A percentile compares a stretch with the other conserved stretches of the same genome.
These are phyloP conservation scores for Yamadazyma sp. DNA, from an alignment of 805 yeast species.

Conservation along the genomic window DNA sequence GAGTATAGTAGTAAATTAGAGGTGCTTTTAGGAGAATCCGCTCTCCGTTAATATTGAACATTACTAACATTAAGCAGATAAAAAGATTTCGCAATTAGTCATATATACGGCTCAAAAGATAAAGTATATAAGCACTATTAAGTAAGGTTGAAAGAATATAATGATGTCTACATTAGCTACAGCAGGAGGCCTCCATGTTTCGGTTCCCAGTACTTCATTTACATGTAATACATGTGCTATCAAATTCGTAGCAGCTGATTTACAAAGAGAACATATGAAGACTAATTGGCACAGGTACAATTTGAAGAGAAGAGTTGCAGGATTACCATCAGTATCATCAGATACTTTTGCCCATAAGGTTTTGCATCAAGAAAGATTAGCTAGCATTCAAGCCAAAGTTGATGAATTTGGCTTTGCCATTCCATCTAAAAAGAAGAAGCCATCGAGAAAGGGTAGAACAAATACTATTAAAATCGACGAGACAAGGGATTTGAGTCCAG, in stretches of 20 bases:
- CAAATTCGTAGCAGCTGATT: slow-evolving; percentile 34
- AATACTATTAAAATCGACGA: slow-evolving; percentile 11
- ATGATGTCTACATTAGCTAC: not conserved
- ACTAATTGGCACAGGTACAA: slow-evolving; percentile 47
- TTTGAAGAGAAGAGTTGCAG: slow-evolving; percentile 44
- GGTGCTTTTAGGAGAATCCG: too few species aligned
- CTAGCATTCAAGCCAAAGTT: slow-evolving; percentile 27
- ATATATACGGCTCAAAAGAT: too few species aligned
- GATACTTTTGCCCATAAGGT: slow-evolving; percentile 72
- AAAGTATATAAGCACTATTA: too few species aligned
- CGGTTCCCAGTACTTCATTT: slow-evolving; percentile 23
- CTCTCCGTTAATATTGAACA: too few species aligned
- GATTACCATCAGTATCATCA: slow-evolving; percentile 68
- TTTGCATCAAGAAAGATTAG: slow-evolving; percentile 23
- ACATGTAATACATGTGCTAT: slow-evolving; percentile 42
- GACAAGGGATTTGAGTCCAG: slow-evolving; percentile 28
- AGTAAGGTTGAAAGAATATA: too few species aligned
- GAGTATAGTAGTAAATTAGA: too few species aligned
- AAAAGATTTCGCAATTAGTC: too few species aligned
- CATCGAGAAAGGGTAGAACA: slow-evolving; percentile 20
- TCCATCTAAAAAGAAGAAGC: not conserved
- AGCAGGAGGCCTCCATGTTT: slow-evolving; percentile 3
- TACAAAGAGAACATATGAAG: slow-evolving; percentile 43
- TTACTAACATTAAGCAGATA: too few species aligned
- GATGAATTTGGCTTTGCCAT: slow-evolving; percentile 53